Percentiles rank a stretch among this genome's conserved stretches.
Conservation (phyloP, 2,329 filamentous ascomycete genomes). For the Xylaria sp. region DNA sequence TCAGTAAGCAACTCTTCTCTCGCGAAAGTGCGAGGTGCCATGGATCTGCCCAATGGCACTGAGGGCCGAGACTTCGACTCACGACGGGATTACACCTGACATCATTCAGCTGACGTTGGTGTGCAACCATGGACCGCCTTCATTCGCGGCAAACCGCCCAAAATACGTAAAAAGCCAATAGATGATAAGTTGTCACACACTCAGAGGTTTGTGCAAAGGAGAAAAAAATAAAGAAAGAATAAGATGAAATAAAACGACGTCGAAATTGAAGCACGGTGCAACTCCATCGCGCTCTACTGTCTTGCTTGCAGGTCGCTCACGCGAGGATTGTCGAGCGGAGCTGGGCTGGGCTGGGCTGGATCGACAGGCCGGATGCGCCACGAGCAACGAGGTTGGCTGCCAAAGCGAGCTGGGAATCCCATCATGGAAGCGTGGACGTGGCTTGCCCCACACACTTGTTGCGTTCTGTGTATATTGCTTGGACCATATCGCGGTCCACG, state of each 20-base stretch:
- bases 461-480: background rate
- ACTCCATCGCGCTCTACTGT: conserved; percentile 6
- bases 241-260: too few relatives aligned
- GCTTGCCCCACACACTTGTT: conserved; percentile 21
- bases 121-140: background rate
- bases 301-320: conserved; percentile 26
- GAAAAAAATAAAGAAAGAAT: too few relatives aligned
- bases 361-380: conserved; percentile 23
- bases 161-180: too few relatives aligned
- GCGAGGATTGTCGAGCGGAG: conserved; percentile 21
- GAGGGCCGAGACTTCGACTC: conserved; percentile 8
- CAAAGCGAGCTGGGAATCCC: conserved; percentile 28
- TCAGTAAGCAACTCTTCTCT: background rate
- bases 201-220: too few relatives aligned
- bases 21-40: background rate
- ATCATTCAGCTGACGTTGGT: conserved; percentile 23
- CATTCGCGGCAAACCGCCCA: too few relatives aligned
- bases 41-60: conserved; percentile 2
- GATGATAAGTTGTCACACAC: too few relatives aligned
- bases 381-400: conserved; percentile 21
- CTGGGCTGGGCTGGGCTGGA: background rate
- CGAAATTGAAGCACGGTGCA: conserved; percentile 2
- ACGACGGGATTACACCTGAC: conserved; percentile 20
- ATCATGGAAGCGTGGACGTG: conserved; percentile 24
- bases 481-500: conserved; percentile 18